Evolutionary conservation across 1,284 basidiomycete species (phyloP), one percentile per base, ranked within the genome.

Genomic region (Sparassis latifolia): DNA sequence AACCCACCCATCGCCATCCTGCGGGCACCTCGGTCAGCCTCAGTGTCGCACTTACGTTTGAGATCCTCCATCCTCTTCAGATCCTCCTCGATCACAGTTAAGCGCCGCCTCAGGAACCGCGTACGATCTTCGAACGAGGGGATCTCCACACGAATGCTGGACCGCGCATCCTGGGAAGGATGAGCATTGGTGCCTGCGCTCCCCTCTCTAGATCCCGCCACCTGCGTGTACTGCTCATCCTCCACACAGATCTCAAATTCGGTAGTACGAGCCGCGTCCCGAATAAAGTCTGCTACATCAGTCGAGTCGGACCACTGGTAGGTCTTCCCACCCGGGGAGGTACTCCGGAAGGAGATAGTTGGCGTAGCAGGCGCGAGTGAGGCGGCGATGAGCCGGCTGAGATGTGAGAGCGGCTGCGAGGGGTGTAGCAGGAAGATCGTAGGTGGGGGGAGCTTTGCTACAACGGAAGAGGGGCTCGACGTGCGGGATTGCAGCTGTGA

Each of bases 201-300:
- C 20, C 20, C 20, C 20, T 20, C 20, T 20, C 20, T 20, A 20
- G 20, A 20, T 20, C 20, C 20, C 20, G 20, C 20, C 20, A 20
- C 20, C 20, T 20, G 20, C 20, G 20, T 20, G 20, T 20, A 20
- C 20, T 20, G 20, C 35, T 37, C 7, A 20, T 49, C 44, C 10
- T 58, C 64, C 48, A 84, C 70, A 59, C 72, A 69, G 44, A 86
- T 78, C 5, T 68, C 70, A 62, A 86, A 86, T 54, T 77, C 69
- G 30, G 77, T 72, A 37, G 75, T 68, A 31, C 77, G 70, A 4
- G 80, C 80, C 4, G 78, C 78, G 59, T 83, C 78, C 48, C 79
- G 76, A 55, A 86, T 77, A 61, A 86, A 86, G 63, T 85, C 81
- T 20, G 77, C 78, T 10, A 86, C 65, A 65, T 84, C 83, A 0